These are phyloP conservation scores for Kluyveromyces nonfermentans DNA, from an alignment of 805 yeast genomes.

Conservation along the genomic window DNA sequence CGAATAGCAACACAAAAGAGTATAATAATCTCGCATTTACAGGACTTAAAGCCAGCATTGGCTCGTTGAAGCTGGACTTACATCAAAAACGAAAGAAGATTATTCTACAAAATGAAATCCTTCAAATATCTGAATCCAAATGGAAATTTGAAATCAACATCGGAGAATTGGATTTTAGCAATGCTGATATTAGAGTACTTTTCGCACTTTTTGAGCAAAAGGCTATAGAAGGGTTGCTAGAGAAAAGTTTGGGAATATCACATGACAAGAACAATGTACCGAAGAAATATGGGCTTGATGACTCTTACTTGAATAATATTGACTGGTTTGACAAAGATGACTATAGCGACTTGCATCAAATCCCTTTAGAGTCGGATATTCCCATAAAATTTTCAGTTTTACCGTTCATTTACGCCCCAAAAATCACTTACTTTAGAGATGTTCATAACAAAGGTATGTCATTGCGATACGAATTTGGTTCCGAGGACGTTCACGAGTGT, in stretches of 20 bases:
- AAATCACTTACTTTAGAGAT: constrained; percentile 53
- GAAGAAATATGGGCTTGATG: background rate
- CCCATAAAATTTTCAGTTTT: constrained; percentile 35
- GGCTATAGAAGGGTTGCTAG: constrained; percentile 33
- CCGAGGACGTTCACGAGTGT: constrained; percentile 46
- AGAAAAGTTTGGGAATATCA: constrained; percentile 6
- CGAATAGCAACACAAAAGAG: constrained; percentile 33
- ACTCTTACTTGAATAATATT: constrained; percentile 5
- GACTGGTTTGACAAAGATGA: constrained; percentile 73
- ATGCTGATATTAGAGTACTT: constrained; percentile 60
- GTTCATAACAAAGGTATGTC: constrained; percentile 34
- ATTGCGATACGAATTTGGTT: constrained; percentile 50
- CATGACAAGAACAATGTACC: background rate
- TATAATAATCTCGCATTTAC: constrained; percentile 35
- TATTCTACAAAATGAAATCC: constrained; percentile 34
- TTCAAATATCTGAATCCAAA: constrained; percentile 35
- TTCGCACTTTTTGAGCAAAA: constrained; percentile 55
- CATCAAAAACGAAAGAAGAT: constrained; percentile 45
- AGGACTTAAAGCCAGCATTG: constrained; percentile 56
- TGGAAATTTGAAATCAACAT: constrained; percentile 50
- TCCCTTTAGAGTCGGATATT: constrained; percentile 31
- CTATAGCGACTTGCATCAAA: constrained; percentile 56
- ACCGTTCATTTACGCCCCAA: constrained; percentile 46
- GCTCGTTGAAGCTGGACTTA: constrained; percentile 45
- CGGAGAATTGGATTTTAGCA: constrained; percentile 61